A percentile compares a stretch with the other conserved stretches of the same genome.
These are phyloP conservation scores for Sporodiniella umbellata DNA, from an alignment of 371 early-diverging fungal species.

Conservation along the genomic window DNA sequence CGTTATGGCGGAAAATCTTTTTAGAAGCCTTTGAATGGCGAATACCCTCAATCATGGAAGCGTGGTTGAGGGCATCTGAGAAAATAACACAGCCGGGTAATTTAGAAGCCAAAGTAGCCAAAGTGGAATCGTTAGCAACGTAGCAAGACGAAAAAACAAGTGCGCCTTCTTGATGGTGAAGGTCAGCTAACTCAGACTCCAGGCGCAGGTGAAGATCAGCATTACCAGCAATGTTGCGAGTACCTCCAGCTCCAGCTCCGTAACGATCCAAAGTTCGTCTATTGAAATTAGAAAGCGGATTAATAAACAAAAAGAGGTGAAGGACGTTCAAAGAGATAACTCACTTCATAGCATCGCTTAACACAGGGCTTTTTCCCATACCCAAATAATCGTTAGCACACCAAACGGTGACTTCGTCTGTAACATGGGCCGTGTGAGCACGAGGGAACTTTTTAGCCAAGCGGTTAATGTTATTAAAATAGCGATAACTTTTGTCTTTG, in stretches of 20 bases:
- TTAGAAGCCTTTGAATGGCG: constrained; percentile 89
- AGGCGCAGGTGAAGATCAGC: constrained; percentile 92
- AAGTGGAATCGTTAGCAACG: constrained; percentile 97
- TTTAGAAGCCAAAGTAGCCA: constrained; percentile 88
- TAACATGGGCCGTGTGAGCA: constrained; percentile 87
- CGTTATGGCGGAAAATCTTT: constrained; percentile 94
- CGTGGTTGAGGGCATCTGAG: constrained; percentile 94
- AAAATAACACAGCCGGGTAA: constrained; percentile 94
- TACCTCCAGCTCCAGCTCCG: constrained; percentile 98
- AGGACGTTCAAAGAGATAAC: too few species aligned
- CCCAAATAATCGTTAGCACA: constrained; percentile 98
- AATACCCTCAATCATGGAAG: constrained; percentile 99
- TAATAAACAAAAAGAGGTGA: too few species aligned
- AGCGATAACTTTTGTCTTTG: constrained; percentile 94
- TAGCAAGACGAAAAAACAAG: constrained; percentile 98
- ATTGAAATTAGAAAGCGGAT: too few species aligned
- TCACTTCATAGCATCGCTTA: constrained; percentile 88
- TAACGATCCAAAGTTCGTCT: constrained; percentile 86
- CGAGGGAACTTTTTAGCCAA: constrained; percentile 88
- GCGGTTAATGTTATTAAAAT: constrained; percentile 99
- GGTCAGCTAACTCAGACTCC: constrained; percentile 86
- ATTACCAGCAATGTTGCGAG: constrained; percentile 99
- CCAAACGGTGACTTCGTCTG: constrained; percentile 95
- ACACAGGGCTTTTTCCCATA: constrained; percentile 85
- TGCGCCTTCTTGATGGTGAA: constrained; percentile 92